phyloP scores from a whole-genome alignment of 2,329 filamentous ascomycete species.

The Neopestalotiopsis rosae region DNA sequence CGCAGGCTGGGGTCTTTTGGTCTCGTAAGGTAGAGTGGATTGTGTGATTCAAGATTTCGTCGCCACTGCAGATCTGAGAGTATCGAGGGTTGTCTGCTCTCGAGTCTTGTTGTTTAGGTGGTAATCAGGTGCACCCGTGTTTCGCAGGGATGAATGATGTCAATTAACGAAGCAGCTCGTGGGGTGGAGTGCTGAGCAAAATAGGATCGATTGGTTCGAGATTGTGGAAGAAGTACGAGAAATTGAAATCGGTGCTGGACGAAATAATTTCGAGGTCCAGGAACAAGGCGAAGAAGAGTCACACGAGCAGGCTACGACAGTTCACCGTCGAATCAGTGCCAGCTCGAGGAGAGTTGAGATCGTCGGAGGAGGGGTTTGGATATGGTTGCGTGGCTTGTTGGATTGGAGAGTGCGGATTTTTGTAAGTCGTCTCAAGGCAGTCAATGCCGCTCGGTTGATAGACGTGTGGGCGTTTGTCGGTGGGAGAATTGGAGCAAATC shows the following conservation, averaged over 20 bases:
- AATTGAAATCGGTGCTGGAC: not conserved
- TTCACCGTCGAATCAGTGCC: constrained; percentile 15
- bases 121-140: not conserved
- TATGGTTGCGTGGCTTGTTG: not conserved
- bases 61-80: not conserved
- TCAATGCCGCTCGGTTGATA: not conserved
- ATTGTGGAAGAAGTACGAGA: not conserved
- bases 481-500: not conserved
- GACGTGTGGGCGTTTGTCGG: not conserved
- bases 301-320: constrained; percentile 17
- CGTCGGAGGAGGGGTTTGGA: not conserved
- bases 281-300: not conserved
- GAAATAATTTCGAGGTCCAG: not conserved
- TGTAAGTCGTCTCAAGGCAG: not conserved
- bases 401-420: not conserved
- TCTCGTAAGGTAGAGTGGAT: not conserved
- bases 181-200: not conserved
- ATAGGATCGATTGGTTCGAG: not conserved
- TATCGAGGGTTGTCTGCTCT: not conserved
- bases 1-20: not conserved
- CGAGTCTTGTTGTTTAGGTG: not conserved
- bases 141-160: constrained; percentile 4
- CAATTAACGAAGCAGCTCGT: constrained; percentile 5
- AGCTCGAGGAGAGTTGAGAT: not conserved
- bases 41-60: not conserved